A percentile compares a stretch with the other conserved stretches of the same genome.
Conservation (phyloP, 2,329 filamentous ascomycete species). For the Sphaerostilbella broomeana region DNA sequence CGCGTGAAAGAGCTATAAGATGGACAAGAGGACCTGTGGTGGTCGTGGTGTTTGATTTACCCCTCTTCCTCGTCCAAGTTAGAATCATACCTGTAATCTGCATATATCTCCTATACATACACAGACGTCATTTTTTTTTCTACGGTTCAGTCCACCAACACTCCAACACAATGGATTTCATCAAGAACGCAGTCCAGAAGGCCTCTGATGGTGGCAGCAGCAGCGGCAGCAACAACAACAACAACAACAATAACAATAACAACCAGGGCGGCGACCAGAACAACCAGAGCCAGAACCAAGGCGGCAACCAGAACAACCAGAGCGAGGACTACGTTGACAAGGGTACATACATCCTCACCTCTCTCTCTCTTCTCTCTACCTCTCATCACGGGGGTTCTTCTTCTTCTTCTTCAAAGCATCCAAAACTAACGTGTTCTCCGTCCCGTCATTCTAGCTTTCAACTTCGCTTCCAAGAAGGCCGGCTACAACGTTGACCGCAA, state of each 20-base stretch:
- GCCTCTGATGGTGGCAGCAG: slow-evolving; percentile 11
- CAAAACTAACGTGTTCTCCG: not conserved
- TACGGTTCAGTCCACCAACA: not conserved
- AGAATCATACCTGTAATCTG: too few relatives aligned
- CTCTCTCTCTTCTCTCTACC: not conserved
- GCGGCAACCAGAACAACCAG: slow-evolving; percentile 1
- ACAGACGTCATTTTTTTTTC: not conserved
- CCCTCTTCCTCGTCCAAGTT: too few relatives aligned
- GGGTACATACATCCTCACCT: slow-evolving; percentile 20
- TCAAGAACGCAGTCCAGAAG: slow-evolving; percentile 29
- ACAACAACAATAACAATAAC: slow-evolving; percentile 15
- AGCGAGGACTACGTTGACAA: slow-evolving; percentile 33
- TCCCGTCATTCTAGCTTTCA: slow-evolving; percentile 21
- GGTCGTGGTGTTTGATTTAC: too few relatives aligned
- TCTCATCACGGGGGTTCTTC: too few relatives aligned
- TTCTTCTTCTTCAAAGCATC: not conserved
- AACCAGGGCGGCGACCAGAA: slow-evolving; percentile 4
- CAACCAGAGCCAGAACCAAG: not conserved
- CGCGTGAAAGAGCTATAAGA: too few relatives aligned
- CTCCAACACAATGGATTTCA: slow-evolving; percentile 31
- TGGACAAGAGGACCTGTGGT: too few relatives aligned
- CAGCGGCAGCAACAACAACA: slow-evolving; percentile 13
- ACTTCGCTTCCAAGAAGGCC: slow-evolving; percentile 26
- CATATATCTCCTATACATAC: too few relatives aligned
- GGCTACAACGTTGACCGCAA: slow-evolving; percentile 28